phyloP scores from a whole-genome alignment of 2,329 filamentous ascomycete genomes.

The Aschersonia sp. region DNA sequence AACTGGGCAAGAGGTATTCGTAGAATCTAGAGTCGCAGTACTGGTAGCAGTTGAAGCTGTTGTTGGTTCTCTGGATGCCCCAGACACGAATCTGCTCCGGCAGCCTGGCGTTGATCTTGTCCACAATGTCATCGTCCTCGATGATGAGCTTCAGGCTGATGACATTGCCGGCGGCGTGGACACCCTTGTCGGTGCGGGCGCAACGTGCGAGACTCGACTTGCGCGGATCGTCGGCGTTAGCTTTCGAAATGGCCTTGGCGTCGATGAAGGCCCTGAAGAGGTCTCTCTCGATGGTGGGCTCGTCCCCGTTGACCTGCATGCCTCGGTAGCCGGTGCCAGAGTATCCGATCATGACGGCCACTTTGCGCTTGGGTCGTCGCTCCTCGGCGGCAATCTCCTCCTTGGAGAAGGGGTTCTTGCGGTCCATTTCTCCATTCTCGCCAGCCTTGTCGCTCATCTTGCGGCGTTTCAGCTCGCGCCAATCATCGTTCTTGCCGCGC shows the following conservation, averaged over 20 bases:
- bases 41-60: slow-evolving; percentile 88
- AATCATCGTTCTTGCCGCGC: slow-evolving; percentile 23
- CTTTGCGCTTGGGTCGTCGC: slow-evolving; percentile 86
- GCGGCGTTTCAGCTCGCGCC: slow-evolving; percentile 25
- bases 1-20: slow-evolving; percentile 90
- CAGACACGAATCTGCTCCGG: slow-evolving; percentile 86
- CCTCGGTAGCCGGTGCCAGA: slow-evolving; percentile 94
- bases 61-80: slow-evolving; percentile 82
- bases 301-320: slow-evolving; percentile 74
- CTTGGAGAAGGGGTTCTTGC: slow-evolving; percentile 39
- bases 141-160: slow-evolving; percentile 93
- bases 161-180: slow-evolving; percentile 90
- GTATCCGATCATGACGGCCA: slow-evolving; percentile 90
- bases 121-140: slow-evolving; percentile 73
- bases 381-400: slow-evolving; percentile 83
- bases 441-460: slow-evolving; percentile 21
- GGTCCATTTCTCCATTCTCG: slow-evolving; percentile 15
- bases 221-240: slow-evolving; percentile 91
- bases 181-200: slow-evolving; percentile 92
- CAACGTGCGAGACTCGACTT: slow-evolving; percentile 92
- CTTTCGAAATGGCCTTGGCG: slow-evolving; percentile 88
- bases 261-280: slow-evolving; percentile 84
- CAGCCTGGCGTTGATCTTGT: slow-evolving; percentile 80
- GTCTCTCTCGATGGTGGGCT: slow-evolving; percentile 94
- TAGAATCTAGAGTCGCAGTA: slow-evolving; percentile 92